phyloP scores from a whole-genome alignment of 805 yeast species.

The Yarrowia hollandica region DNA sequence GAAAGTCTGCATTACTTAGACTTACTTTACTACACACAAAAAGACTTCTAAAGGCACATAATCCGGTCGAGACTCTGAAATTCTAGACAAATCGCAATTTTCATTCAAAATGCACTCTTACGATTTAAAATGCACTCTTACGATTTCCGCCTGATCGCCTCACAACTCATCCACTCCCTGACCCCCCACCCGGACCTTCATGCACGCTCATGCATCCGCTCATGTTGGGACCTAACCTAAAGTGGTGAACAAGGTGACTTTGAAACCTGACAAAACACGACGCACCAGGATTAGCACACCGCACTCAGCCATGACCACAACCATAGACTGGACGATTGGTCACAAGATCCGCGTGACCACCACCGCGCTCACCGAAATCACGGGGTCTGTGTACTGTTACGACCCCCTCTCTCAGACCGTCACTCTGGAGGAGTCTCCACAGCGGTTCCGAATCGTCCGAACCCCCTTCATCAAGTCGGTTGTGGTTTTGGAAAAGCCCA shows the following conservation, averaged over 20 bases:
- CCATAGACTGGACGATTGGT: slow-evolving; percentile 28
- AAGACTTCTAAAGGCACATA: too few relatives aligned
- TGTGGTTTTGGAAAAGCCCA: slow-evolving; percentile 48
- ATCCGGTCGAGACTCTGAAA: too few relatives aligned
- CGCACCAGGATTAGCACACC: neutral
- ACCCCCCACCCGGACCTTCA: too few relatives aligned
- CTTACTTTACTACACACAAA: too few relatives aligned
- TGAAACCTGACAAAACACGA: neutral
- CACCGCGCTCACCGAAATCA: slow-evolving; percentile 53
- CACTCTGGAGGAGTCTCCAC: slow-evolving; percentile 41
- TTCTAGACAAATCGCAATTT: too few relatives aligned
- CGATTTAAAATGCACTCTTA: too few relatives aligned
- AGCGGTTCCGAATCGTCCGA: slow-evolving; percentile 53
- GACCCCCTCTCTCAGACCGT: slow-evolving; percentile 51
- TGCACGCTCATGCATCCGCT: neutral
- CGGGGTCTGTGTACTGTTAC: slow-evolving; percentile 66
- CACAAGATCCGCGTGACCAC: slow-evolving; percentile 57
- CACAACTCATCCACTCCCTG: too few relatives aligned
- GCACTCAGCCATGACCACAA: neutral
- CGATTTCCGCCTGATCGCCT: too few relatives aligned
- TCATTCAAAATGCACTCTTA: neutral
- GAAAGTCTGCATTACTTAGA: too few relatives aligned
- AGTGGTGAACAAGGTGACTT: slow-evolving; percentile 3
- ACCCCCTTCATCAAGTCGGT: slow-evolving; percentile 58
- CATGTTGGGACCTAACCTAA: neutral